phyloP scores from a whole-genome alignment of 306 rosid species.

The Hippophae gyantsensis region DNA sequence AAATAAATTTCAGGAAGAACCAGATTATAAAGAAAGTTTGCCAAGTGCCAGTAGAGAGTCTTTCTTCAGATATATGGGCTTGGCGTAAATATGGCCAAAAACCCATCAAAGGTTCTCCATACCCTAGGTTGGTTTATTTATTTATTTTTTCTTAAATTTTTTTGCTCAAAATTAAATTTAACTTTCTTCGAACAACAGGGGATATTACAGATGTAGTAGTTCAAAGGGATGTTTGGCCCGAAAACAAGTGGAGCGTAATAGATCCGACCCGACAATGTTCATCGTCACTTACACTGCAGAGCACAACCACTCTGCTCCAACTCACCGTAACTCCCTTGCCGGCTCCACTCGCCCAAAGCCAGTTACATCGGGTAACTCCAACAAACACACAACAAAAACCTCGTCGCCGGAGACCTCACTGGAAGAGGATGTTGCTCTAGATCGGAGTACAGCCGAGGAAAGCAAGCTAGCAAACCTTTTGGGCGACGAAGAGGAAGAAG shows the following conservation, averaged over 20 bases:
- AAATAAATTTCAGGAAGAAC: slow-evolving; percentile 51
- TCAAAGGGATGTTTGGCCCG: slow-evolving; percentile 96
- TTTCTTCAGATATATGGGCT: slow-evolving; percentile 94
- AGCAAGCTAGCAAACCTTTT: slow-evolving; percentile 47
- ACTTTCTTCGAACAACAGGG: slow-evolving; percentile 33
- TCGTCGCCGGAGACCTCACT: slow-evolving; percentile 36
- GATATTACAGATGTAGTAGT: slow-evolving; percentile 93
- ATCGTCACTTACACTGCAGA: slow-evolving; percentile 87
- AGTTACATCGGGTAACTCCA: slow-evolving; percentile 19
- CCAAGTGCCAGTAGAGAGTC: slow-evolving; percentile 75
- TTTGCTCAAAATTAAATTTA: neutral
- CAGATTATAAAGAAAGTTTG: slow-evolving; percentile 70
- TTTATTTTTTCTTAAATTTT: neutral
- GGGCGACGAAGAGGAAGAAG: slow-evolving; percentile 63
- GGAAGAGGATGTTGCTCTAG: slow-evolving; percentile 40
- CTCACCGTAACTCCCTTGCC: slow-evolving; percentile 92
- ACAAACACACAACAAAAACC: slow-evolving; percentile 22
- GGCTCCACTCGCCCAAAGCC: slow-evolving; percentile 90
- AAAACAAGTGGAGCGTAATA: slow-evolving; percentile 86
- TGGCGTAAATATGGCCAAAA: slow-evolving; percentile 98
- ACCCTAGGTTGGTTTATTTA: slow-evolving; percentile 56
- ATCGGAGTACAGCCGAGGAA: slow-evolving; percentile 35
- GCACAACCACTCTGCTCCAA: slow-evolving; percentile 95
- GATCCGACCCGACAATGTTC: slow-evolving; percentile 91
- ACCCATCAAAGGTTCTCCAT: slow-evolving; percentile 96